Conservation (phyloP, 257 asterid species). For the Solanum paucissectum region DNA sequence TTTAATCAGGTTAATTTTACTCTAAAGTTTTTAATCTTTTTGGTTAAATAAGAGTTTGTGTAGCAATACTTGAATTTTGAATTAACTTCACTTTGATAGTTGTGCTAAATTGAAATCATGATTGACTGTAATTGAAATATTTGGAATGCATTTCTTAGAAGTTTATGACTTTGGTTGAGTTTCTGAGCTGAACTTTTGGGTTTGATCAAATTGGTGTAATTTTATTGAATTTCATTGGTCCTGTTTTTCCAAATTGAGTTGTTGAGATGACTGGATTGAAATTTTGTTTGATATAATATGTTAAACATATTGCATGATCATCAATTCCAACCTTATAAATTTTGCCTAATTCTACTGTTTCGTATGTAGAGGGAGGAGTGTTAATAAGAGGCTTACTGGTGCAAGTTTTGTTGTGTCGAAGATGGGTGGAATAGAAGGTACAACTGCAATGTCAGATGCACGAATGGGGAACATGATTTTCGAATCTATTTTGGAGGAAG, state of each 20-base stretch:
- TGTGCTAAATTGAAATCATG: neutral
- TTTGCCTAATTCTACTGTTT: neutral
- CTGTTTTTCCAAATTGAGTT: neutral
- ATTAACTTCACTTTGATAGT: neutral
- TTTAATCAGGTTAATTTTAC: conserved; percentile 40
- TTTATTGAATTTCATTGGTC: neutral
- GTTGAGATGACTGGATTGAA: neutral
- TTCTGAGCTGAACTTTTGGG: neutral
- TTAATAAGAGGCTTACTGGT: conserved; percentile 19
- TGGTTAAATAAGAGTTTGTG: neutral
- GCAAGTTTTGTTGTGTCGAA: conserved; percentile 21
- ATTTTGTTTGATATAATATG: neutral
- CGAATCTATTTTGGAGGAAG: conserved; percentile 82
- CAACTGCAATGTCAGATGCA: conserved; percentile 14
- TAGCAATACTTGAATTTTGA: neutral
- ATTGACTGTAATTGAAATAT: neutral
- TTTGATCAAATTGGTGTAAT: neutral
- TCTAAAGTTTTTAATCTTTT: neutral
- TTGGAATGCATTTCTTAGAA: neutral
- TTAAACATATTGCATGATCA: neutral
- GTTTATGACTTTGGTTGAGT: neutral
- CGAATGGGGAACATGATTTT: conserved; percentile 60
- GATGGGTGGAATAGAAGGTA: conserved; percentile 49
- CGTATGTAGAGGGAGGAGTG: conserved; percentile 21
- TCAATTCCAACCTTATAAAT: neutral